phyloP scores from a whole-genome alignment of 2,329 filamentous ascomycete genomes.

The Aspergillus fijiensis region DNA sequence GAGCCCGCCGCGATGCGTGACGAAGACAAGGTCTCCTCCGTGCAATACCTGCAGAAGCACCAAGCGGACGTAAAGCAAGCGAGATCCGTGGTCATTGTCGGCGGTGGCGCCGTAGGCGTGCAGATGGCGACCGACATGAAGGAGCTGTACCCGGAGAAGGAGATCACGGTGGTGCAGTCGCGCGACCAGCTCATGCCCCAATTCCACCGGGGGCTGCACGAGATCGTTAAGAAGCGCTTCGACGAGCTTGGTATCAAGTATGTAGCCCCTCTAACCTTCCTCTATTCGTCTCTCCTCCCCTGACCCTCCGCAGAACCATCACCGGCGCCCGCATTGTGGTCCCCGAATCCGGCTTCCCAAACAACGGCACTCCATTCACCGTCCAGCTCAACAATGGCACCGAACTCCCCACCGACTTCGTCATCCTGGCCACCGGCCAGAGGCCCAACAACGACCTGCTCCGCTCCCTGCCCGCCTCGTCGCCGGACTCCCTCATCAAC shows the following conservation, averaged over 20 bases:
- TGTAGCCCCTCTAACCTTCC: background rate
- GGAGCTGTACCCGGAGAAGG: slow-evolving; percentile 49
- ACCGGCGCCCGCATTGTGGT: slow-evolving; percentile 32
- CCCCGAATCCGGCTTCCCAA: slow-evolving; percentile 29
- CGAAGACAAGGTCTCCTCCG: slow-evolving; percentile 35
- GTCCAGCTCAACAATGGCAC: slow-evolving; percentile 34
- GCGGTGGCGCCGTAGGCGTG: slow-evolving; percentile 53
- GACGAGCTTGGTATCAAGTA: slow-evolving; percentile 34
- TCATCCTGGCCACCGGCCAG: slow-evolving; percentile 50
- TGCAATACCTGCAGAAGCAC: slow-evolving; percentile 34
- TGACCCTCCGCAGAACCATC: slow-evolving; percentile 20
- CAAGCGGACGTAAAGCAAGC: slow-evolving; percentile 30
- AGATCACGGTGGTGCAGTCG: slow-evolving; percentile 51
- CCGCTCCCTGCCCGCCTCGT: slow-evolving; percentile 28
- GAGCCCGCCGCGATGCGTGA: slow-evolving; percentile 35
- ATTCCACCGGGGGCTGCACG: slow-evolving; percentile 33
- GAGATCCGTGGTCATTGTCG: slow-evolving; percentile 39
- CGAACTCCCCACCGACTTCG: slow-evolving; percentile 39
- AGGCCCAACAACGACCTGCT: slow-evolving; percentile 48
- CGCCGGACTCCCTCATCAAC: slow-evolving; percentile 29
- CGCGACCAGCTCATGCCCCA: slow-evolving; percentile 39
- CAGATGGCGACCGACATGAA: slow-evolving; percentile 54
- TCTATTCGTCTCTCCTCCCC: background rate
- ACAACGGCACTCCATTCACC: slow-evolving; percentile 23
- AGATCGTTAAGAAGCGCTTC: slow-evolving; percentile 33